Evolutionary conservation across 495 filamentous ascomycete genomes (phyloP).

Genomic region (Entonaema liquescens): DNA sequence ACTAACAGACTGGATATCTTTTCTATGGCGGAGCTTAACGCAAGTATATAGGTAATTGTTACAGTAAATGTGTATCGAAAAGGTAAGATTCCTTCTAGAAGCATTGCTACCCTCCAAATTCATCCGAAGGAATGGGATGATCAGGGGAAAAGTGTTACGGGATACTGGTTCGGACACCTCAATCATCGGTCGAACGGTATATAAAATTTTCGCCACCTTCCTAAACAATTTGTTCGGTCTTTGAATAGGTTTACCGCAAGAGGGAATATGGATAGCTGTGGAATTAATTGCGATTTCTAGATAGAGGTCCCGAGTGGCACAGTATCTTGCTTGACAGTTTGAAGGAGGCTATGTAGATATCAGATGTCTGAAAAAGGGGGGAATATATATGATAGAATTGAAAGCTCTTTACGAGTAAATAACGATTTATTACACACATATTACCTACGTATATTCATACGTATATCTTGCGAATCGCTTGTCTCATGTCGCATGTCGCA

Average conservation of each 20-base stretch:
- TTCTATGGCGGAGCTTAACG: background rate
- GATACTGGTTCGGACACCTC: slow-evolving; percentile 13
- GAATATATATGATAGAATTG: background rate
- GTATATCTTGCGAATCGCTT: background rate
- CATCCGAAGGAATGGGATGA: slow-evolving; percentile 36
- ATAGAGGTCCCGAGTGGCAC: slow-evolving; percentile 33
- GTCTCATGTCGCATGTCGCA: background rate
- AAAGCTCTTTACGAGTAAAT: background rate
- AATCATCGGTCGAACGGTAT: slow-evolving; percentile 36
- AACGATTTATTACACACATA: background rate
- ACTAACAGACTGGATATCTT: background rate
- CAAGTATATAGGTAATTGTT: background rate
- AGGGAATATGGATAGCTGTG: slow-evolving; percentile 12
- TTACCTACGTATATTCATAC: background rate
- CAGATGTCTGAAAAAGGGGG: slow-evolving; percentile 29
- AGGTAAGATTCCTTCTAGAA: slow-evolving; percentile 39
- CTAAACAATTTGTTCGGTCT: slow-evolving; percentile 38
- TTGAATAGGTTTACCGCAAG: slow-evolving; percentile 37
- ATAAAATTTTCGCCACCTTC: slow-evolving; percentile 32
- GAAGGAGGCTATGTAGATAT: slow-evolving; percentile 27
- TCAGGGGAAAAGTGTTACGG: slow-evolving; percentile 38
- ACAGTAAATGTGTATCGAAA: background rate
- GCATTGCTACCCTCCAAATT: slow-evolving; percentile 33
- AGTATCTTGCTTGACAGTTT: slow-evolving; percentile 37
- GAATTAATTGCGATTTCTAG: slow-evolving; percentile 21